A percentile compares a stretch with the other conserved stretches of the same genome.
Conservation (phyloP, 2,329 filamentous ascomycete genomes). For the Phialophora chinensis region DNA sequence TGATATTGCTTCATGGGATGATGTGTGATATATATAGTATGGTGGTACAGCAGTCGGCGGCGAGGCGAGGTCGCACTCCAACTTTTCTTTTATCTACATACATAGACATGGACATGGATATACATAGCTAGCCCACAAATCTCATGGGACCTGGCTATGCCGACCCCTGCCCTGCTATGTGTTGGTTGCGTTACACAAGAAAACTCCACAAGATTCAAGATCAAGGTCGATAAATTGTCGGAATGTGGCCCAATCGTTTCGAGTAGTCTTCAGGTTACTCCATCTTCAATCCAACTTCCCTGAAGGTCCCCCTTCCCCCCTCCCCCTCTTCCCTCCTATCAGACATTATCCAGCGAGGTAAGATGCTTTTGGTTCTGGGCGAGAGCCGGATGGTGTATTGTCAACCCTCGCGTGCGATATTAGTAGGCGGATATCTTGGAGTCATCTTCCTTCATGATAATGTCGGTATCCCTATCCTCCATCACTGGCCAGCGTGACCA, state of each 20-base stretch:
- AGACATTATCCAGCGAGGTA: conserved; percentile 20
- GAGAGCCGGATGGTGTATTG: neutral
- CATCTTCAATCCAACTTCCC: conserved; percentile 7
- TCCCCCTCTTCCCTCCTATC: conserved; percentile 2
- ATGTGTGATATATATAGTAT: neutral
- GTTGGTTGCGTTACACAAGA: conserved; percentile 1
- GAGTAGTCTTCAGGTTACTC: neutral
- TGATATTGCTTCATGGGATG: no score
- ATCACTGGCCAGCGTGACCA: neutral
- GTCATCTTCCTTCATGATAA: conserved; percentile 9
- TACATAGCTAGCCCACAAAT: neutral
- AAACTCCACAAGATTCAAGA: conserved; percentile 1
- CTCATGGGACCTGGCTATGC: neutral
- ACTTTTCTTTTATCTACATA: conserved; percentile 1
- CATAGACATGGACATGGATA: neutral
- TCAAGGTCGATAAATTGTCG: neutral
- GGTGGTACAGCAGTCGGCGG: conserved; percentile 1
- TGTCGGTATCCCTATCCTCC: neutral
- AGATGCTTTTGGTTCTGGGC: conserved; percentile 9
- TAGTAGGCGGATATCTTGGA: conserved; percentile 9
- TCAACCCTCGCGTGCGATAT: conserved; percentile 3
- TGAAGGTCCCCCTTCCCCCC: neutral
- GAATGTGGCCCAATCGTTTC: neutral
- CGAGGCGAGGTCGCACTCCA: neutral
- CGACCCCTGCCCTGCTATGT: neutral